A percentile compares a stretch with the other conserved stretches of the same genome.
Conservation (phyloP, 202 grass and related monocot species). For the Carex arenaria region DNA sequence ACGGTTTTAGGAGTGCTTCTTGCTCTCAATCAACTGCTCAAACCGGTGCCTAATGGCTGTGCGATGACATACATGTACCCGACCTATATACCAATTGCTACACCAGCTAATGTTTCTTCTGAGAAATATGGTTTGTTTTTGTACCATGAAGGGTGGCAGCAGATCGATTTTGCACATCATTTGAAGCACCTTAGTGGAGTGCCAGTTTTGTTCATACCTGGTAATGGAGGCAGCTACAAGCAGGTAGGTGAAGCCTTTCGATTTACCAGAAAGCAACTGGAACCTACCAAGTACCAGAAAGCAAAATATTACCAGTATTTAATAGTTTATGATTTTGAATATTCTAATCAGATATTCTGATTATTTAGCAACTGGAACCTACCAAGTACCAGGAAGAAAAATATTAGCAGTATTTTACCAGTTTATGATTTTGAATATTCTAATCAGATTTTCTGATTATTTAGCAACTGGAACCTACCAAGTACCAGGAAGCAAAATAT, state of each 20-base stretch:
- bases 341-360: background rate
- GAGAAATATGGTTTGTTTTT: conserved; percentile 86
- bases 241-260: conserved; percentile 37
- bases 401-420: background rate
- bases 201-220: conserved; percentile 90
- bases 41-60: conserved; percentile 75
- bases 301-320: background rate
- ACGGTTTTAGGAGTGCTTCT: conserved; percentile 46
- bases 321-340: background rate
- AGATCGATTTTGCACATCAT: conserved; percentile 80
- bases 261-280: background rate
- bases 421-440: background rate
- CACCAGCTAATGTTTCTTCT: conserved; percentile 68
- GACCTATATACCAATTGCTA: conserved; percentile 77
- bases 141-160: conserved; percentile 97
- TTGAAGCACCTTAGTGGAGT: conserved; percentile 57
- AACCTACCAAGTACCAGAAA: background rate
- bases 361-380: background rate
- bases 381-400: background rate
- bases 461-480: background rate
- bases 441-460: background rate
- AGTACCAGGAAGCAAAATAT: background rate
- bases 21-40: conserved; percentile 59
- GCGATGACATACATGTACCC: conserved; percentile 99
- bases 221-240: conserved; percentile 94